Evolutionary conservation across 352 stramenopile species (phyloP).

Genomic region (Phytophthora pini): DNA sequence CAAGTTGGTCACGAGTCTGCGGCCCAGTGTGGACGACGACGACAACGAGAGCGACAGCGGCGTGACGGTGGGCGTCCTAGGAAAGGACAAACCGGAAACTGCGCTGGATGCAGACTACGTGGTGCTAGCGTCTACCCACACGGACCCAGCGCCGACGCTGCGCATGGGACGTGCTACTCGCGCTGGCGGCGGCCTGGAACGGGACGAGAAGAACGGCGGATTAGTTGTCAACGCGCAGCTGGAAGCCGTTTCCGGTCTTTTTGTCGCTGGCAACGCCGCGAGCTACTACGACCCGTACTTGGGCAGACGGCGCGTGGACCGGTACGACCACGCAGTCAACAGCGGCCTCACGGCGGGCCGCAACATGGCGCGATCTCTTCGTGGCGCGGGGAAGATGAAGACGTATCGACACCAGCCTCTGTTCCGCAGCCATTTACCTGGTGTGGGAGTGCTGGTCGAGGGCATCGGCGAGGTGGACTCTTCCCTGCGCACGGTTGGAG

Average conservation of each 20-base stretch:
- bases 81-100: slow-evolving; percentile 63
- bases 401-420: slow-evolving; percentile 91
- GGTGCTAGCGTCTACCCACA: slow-evolving; percentile 92
- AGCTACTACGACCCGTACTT: slow-evolving; percentile 92
- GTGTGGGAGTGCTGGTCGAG: slow-evolving; percentile 81
- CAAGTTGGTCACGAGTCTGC: slow-evolving; percentile 81
- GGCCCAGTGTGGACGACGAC: slow-evolving; percentile 55
- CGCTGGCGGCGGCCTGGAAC: slow-evolving; percentile 71
- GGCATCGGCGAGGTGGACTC: slow-evolving; percentile 89
- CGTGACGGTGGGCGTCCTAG: slow-evolving; percentile 67
- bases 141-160: slow-evolving; percentile 73
- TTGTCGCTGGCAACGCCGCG: slow-evolving; percentile 89
- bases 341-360: slow-evolving; percentile 86
- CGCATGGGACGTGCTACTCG: slow-evolving; percentile 58
- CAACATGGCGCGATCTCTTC: slow-evolving; percentile 84
- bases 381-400: slow-evolving; percentile 64
- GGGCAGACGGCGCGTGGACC: slow-evolving; percentile 86
- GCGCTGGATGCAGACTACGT: slow-evolving; percentile 89
- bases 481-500: slow-evolving; percentile 72
- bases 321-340: slow-evolving; percentile 94
- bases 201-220: slow-evolving; percentile 87
- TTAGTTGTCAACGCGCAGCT: slow-evolving; percentile 92
- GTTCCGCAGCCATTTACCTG: slow-evolving; percentile 82
- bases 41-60: slow-evolving; percentile 42
- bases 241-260: slow-evolving; percentile 90